Evolutionary conservation across 2,329 filamentous ascomycete species (phyloP).

Genomic region (Fusarium sororula): DNA sequence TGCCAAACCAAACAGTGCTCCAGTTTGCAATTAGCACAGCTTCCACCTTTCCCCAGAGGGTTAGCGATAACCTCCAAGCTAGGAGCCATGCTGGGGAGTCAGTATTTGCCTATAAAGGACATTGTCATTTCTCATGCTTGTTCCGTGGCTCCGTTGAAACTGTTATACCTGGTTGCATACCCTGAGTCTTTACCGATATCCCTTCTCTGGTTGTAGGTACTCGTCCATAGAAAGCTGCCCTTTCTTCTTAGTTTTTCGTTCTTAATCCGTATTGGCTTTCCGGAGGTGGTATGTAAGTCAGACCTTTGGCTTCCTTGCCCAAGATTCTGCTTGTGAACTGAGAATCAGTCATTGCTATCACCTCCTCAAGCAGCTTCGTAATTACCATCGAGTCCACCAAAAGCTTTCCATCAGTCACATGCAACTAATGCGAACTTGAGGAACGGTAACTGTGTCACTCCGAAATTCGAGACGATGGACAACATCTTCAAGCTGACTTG

Average conservation of each 20-base stretch:
- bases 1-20: conserved; percentile 38
- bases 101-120: no score
- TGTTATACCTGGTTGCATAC: not conserved
- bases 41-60: accelerated
- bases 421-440: not conserved
- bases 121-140: not conserved
- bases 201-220: not conserved
- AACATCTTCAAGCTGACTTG: not conserved
- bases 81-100: accelerated
- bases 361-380: not conserved
- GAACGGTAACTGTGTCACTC: no score
- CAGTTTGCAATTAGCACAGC: conserved; percentile 36
- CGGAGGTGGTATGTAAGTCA: no score
- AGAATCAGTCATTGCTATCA: not conserved
- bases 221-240: not conserved
- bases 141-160: accelerated
- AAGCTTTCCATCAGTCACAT: accelerated
- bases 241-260: not conserved
- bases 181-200: accelerated
- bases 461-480: no score
- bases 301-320: not conserved
- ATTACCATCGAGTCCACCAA: not conserved
- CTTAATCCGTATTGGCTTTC: no score
- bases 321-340: not conserved
- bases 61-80: accelerated